These are phyloP conservation scores for Nephelium lappaceum DNA, from an alignment of 345 rosid species.

Conservation along the genomic window DNA sequence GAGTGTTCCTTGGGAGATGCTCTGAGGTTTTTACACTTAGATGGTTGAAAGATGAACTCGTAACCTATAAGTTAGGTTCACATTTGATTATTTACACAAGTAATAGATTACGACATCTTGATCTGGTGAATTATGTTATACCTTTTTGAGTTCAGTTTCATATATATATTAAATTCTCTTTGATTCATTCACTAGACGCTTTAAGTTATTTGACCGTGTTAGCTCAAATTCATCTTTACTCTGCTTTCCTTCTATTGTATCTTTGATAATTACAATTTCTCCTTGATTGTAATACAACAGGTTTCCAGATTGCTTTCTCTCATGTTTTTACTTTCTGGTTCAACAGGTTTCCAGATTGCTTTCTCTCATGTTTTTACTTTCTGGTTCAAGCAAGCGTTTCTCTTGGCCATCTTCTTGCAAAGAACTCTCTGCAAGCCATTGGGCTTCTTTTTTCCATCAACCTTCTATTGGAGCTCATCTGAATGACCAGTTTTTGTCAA, in stretches of 20 bases:
- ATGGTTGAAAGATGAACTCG: background rate
- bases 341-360: constrained; percentile 88
- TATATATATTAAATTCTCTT: background rate
- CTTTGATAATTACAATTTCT: constrained; percentile 18
- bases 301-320: constrained; percentile 79
- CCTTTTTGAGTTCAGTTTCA: background rate
- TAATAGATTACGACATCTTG: background rate
- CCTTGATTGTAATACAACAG: constrained; percentile 42
- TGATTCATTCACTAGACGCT: background rate
- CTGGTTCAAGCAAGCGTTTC: constrained; percentile 51
- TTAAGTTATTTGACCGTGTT: background rate
- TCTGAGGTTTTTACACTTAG: too few species aligned
- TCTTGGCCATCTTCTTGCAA: constrained; percentile 47
- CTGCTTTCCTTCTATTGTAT: background rate
- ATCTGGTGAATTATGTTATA: background rate
- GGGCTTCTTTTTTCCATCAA: constrained; percentile 98
- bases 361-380: constrained; percentile 56
- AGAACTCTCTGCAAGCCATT: constrained; percentile 68
- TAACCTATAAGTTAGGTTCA: background rate
- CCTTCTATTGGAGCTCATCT: constrained; percentile 84
- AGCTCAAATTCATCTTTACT: background rate
- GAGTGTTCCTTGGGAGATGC: too few species aligned
- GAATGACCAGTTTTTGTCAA: constrained; percentile 61
- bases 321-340: constrained; percentile 59
- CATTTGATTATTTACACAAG: background rate